These are phyloP conservation scores for Mycena metata DNA, from an alignment of 768 basidiomycete species.

Conservation along the genomic window DNA sequence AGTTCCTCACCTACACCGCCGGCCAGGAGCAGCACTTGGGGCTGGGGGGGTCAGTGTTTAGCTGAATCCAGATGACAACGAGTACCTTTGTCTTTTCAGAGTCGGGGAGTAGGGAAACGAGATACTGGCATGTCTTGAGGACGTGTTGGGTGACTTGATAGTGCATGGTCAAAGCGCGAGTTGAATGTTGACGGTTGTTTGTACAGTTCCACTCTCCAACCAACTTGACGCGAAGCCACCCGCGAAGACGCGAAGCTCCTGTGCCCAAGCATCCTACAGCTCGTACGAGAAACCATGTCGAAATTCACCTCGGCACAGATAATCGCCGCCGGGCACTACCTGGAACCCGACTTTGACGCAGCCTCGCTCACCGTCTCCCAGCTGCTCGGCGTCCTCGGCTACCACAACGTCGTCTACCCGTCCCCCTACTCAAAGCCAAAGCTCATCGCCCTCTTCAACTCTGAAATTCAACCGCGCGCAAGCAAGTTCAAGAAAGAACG, in stretches of 20 bases:
- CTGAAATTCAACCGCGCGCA: constrained; percentile 75
- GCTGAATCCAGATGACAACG: background rate
- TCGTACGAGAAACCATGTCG: constrained; percentile 65
- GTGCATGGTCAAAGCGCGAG: constrained; percentile 14
- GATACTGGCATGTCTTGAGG: constrained; percentile 64
- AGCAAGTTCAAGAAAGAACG: constrained; percentile 73
- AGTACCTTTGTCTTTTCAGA: constrained; percentile 67
- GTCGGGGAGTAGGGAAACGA: constrained; percentile 63
- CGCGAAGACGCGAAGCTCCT: too few relatives aligned
- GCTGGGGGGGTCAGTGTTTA: constrained; percentile 52
- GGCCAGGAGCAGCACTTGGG: constrained; percentile 77
- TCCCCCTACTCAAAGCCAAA: constrained; percentile 83
- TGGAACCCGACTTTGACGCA: constrained; percentile 84
- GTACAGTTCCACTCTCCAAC: too few relatives aligned
- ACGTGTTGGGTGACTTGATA: constrained; percentile 62
- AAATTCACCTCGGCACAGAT: constrained; percentile 84
- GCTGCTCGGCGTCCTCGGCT: constrained; percentile 80
- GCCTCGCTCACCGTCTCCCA: constrained; percentile 82
- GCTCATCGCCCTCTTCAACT: constrained; percentile 82
- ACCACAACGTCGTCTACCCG: constrained; percentile 82
- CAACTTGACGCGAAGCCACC: too few relatives aligned
- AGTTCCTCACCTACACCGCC: constrained; percentile 59
- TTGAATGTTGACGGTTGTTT: background rate
- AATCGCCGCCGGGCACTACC: constrained; percentile 81
- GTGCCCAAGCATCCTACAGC: background rate